Conservation (phyloP, 768 basidiomycete species). For the Tricholoma saponaceum region DNA sequence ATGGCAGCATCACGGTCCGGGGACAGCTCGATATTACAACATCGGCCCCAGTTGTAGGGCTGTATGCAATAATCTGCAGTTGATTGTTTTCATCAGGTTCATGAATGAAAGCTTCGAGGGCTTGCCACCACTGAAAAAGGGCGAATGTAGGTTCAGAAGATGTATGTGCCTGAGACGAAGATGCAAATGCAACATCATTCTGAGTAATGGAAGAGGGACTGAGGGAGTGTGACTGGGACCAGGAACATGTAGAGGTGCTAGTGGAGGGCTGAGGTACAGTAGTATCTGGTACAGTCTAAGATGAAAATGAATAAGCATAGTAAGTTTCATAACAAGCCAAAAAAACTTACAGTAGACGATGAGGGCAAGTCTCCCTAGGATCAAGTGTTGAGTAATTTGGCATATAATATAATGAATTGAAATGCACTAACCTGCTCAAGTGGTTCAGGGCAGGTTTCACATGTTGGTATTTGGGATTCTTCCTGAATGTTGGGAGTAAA, state of each 20-base stretch:
- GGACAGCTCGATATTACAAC: too few species aligned
- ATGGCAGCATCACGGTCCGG: too few species aligned
- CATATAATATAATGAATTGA: not conserved
- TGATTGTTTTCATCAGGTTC: not conserved
- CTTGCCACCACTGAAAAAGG: not conserved
- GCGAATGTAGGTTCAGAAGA: not conserved
- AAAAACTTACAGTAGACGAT: not conserved
- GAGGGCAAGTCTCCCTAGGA: not conserved
- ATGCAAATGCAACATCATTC: not conserved
- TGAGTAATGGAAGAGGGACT: not conserved
- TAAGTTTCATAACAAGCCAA: too few species aligned
- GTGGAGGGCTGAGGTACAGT: not conserved
- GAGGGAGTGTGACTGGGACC: not conserved
- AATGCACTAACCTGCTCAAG: not conserved
- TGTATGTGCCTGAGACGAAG: not conserved
- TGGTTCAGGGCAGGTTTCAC: too few species aligned
- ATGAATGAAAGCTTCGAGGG: not conserved
- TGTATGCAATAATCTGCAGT: not conserved
- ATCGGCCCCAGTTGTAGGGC: not conserved
- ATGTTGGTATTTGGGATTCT: too few species aligned
- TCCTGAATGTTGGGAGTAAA: too few species aligned
- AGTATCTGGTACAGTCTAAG: too few species aligned
- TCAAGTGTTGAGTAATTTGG: not conserved
- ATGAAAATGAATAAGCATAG: too few species aligned
- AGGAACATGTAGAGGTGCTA: not conserved